Conservation (phyloP, 176 grass and related monocot genomes). For the Aegilops sharonensis region DNA sequence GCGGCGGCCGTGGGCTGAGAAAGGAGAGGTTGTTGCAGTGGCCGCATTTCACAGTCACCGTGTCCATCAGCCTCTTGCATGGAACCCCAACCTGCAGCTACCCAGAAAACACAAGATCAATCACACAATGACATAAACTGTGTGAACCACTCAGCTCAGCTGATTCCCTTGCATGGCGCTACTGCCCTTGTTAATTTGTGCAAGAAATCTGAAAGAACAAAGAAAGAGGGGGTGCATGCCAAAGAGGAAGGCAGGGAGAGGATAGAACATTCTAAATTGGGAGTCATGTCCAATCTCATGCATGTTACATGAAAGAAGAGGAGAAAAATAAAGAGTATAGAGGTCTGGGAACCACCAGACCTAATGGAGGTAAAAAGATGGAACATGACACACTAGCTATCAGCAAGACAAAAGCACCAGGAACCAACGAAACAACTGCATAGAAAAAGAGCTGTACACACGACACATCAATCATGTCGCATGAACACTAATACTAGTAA, state of each 20-base stretch:
- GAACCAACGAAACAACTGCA: slow-evolving; percentile 25
- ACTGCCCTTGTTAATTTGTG: background rate
- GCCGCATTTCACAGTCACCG: slow-evolving; percentile 85
- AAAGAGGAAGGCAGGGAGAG: background rate
- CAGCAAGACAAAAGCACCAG: slow-evolving; percentile 13
- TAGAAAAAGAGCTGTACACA: slow-evolving; percentile 1
- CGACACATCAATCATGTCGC: slow-evolving; percentile 33
- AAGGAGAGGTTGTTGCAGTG: slow-evolving; percentile 92
- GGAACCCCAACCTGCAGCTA: slow-evolving; percentile 91
- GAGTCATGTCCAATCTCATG: slow-evolving; percentile 19
- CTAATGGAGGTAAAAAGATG: slow-evolving; percentile 35
- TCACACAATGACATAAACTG: slow-evolving; percentile 33
- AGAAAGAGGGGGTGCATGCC: background rate
- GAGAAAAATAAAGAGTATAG: background rate
- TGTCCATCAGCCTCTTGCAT: slow-evolving; percentile 90
- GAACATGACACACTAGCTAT: slow-evolving; percentile 24
- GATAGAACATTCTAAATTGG: slow-evolving; percentile 25
- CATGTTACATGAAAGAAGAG: slow-evolving; percentile 31
- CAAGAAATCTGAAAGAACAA: slow-evolving; percentile 1
- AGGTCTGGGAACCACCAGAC: slow-evolving; percentile 25
- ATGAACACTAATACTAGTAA: slow-evolving; percentile 1
- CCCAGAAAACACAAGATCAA: slow-evolving; percentile 44
- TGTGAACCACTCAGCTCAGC: background rate
- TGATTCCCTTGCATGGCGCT: slow-evolving; percentile 27
- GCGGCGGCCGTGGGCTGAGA: slow-evolving; percentile 59